Conservation (phyloP, 148 eudicot species). For the Camellia lanceoleosa region DNA sequence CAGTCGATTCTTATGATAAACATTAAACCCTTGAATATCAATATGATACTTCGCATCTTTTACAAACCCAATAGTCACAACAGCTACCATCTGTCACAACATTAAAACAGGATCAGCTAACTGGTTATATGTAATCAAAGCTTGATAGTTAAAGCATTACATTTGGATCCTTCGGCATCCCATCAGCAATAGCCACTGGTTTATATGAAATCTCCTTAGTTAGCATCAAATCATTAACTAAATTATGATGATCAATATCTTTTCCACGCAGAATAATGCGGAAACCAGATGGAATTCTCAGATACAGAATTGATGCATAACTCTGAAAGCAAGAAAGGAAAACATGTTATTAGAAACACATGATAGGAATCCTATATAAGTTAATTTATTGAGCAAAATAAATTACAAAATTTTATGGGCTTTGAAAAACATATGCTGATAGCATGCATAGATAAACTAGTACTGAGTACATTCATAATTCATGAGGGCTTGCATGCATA, state of each 20-base stretch:
- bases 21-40: constrained; percentile 80
- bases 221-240: constrained; percentile 64
- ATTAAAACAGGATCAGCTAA: constrained; percentile 13
- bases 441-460: not conserved
- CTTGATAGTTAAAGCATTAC: constrained; percentile 22
- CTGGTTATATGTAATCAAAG: not conserved
- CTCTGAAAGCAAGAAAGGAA: constrained; percentile 38
- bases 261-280: constrained; percentile 63
- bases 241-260: constrained; percentile 63
- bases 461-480: not conserved
- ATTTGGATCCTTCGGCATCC: constrained; percentile 23
- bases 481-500: not conserved
- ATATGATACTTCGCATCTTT: constrained; percentile 74
- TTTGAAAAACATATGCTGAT: not conserved
- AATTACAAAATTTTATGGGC: not conserved
- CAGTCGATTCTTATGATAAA: constrained; percentile 76
- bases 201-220: constrained; percentile 41
- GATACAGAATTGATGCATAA: constrained; percentile 71
- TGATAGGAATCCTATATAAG: not conserved
- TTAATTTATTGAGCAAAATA: not conserved
- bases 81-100: constrained; percentile 42
- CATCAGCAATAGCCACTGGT: constrained; percentile 40
- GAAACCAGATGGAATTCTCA: constrained; percentile 58
- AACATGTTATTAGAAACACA: not conserved
- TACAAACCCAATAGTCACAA: constrained; percentile 59